phyloP scores from a whole-genome alignment of 257 asterid genomes.

The Rubia yunnanensis region DNA sequence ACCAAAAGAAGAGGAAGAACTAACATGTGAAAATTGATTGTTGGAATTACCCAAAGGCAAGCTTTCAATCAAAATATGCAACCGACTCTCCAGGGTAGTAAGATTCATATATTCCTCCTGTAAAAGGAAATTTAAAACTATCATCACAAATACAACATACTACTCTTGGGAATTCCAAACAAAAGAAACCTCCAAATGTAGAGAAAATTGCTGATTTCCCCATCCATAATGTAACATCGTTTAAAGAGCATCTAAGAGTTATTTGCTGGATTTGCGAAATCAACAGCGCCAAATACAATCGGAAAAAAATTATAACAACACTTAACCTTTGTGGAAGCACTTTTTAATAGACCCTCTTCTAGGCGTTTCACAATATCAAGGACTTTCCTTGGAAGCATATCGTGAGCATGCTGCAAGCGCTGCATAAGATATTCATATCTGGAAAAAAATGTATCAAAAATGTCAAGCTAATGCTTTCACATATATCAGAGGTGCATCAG shows the following conservation, averaged over 20 bases:
- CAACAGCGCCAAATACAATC: background rate
- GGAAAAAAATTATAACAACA: constrained; percentile 12
- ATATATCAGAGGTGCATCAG: background rate
- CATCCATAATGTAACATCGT: background rate
- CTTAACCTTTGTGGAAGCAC: constrained; percentile 65
- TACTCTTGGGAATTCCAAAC: background rate
- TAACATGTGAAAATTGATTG: constrained; percentile 56
- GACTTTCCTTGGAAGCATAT: constrained; percentile 45
- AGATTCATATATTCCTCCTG: constrained; percentile 85
- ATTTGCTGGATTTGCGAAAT: background rate
- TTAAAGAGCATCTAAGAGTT: background rate
- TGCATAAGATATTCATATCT: constrained; percentile 55
- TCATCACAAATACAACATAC: background rate
- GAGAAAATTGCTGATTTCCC: background rate
- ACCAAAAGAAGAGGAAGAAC: constrained; percentile 58
- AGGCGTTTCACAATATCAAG: constrained; percentile 64
- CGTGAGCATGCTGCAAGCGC: constrained; percentile 55
- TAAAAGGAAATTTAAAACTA: constrained; percentile 9
- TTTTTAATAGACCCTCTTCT: constrained; percentile 71
- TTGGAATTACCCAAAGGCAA: constrained; percentile 46
- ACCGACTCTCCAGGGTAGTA: constrained; percentile 65
- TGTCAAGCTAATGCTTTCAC: constrained; percentile 3
- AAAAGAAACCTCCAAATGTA: background rate
- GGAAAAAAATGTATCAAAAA: constrained; percentile 21
- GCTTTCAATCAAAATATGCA: constrained; percentile 47